A percentile compares a stretch with the other conserved stretches of the same genome.
phyloP scores from a whole-genome alignment of 2,329 filamentous ascomycete genomes.

The Colletotrichum sp. region DNA sequence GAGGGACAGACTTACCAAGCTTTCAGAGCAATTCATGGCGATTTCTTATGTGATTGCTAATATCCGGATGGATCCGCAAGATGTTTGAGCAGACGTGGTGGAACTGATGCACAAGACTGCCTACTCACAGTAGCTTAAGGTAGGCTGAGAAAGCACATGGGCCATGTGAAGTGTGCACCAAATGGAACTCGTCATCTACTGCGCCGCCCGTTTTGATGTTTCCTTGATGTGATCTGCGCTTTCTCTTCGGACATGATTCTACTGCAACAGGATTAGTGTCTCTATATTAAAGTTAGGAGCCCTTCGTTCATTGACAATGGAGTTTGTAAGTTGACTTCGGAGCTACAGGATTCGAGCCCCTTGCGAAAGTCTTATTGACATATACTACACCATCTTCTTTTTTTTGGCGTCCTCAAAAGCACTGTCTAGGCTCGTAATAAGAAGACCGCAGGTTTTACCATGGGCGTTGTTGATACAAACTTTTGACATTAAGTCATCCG shows the following conservation, averaged over 20 bases:
- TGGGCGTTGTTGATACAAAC: not conserved
- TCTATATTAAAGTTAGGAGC: not conserved
- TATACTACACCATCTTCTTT: not conserved
- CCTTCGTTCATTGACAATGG: not conserved
- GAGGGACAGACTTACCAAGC: not conserved
- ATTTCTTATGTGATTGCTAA: not conserved
- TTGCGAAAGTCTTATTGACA: rapidly evolving
- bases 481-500: not conserved
- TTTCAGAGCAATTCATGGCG: not conserved
- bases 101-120: not conserved
- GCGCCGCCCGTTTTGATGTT: not conserved
- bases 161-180: not conserved
- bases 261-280: rapidly evolving
- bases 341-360: rapidly evolving
- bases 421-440: not conserved
- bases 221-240: rapidly evolving
- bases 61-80: not conserved
- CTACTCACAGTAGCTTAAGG: too few species aligned
- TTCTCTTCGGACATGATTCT: not conserved
- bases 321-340: not conserved
- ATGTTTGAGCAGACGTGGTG: not conserved
- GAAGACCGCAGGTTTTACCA: not conserved
- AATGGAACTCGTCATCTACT: not conserved
- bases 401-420: not conserved
- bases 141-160: not conserved